Percentiles rank a stretch among this genome's conserved stretches.
Conservation (phyloP, 495 filamentous ascomycete species). For the Penicillium herquei region DNA sequence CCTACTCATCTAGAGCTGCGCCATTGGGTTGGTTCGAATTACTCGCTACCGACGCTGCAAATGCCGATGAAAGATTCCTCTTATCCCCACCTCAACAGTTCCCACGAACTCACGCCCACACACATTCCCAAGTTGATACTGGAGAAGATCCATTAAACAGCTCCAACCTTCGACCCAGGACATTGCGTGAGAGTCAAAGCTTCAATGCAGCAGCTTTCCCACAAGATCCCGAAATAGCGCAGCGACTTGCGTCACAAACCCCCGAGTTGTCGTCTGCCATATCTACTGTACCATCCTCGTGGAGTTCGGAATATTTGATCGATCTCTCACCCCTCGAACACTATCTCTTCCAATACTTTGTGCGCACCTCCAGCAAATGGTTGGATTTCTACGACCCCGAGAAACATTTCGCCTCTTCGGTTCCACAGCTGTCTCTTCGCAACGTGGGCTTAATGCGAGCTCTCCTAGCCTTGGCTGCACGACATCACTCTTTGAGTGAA, state of each 20-base stretch:
- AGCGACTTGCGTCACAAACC: conserved; percentile 7
- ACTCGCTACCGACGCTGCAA: conserved; percentile 28
- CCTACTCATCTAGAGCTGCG: conserved; percentile 17
- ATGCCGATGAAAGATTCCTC: conserved; percentile 24
- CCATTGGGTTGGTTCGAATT: conserved; percentile 34
- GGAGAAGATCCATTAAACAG: conserved; percentile 11
- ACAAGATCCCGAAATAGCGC: conserved; percentile 17
- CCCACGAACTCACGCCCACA: not conserved
- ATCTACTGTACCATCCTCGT: conserved; percentile 18
- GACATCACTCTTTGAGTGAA: conserved; percentile 19
- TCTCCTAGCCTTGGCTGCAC: conserved; percentile 22
- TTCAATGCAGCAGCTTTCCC: conserved; percentile 30
- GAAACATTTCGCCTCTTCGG: conserved; percentile 17
- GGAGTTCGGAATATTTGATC: conserved; percentile 18
- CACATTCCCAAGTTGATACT: not conserved
- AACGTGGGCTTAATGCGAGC: conserved; percentile 31
- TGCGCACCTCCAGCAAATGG: conserved; percentile 18
- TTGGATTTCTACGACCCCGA: conserved; percentile 27
- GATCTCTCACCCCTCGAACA: conserved; percentile 19
- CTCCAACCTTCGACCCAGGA: conserved; percentile 19
- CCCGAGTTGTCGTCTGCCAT: conserved; percentile 7
- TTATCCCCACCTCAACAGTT: conserved; percentile 21
- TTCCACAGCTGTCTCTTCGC: conserved; percentile 25
- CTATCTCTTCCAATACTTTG: conserved; percentile 24
- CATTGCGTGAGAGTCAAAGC: conserved; percentile 22